These are phyloP conservation scores for Talaromyces pinophilus DNA, from an alignment of 2,329 filamentous ascomycete genomes.

Conservation along the genomic window DNA sequence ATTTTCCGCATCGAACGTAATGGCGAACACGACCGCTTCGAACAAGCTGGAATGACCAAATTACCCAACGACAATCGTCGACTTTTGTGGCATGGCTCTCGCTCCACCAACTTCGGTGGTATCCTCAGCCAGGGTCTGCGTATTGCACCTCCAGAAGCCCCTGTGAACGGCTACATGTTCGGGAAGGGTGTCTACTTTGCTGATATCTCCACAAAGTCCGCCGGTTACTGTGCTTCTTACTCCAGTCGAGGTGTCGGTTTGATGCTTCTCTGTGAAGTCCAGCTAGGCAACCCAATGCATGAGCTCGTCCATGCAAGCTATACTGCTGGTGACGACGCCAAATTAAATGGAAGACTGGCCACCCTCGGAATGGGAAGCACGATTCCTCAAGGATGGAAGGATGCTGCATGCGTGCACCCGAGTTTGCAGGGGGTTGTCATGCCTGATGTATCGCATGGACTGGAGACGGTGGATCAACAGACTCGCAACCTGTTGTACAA, in stretches of 20 bases:
- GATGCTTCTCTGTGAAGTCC: slow-evolving; percentile 79
- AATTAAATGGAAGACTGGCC: slow-evolving; percentile 60
- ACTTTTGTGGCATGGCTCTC: slow-evolving; percentile 84
- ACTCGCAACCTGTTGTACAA: slow-evolving; percentile 37
- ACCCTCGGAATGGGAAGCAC: slow-evolving; percentile 70
- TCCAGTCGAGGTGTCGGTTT: slow-evolving; percentile 70
- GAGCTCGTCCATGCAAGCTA: slow-evolving; percentile 61
- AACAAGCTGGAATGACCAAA: slow-evolving; percentile 54
- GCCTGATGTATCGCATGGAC: slow-evolving; percentile 34
- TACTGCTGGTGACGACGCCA: slow-evolving; percentile 64
- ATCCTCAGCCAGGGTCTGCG: slow-evolving; percentile 84
- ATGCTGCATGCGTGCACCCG: slow-evolving; percentile 66
- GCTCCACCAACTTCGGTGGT: slow-evolving; percentile 80
- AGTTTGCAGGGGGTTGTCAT: slow-evolving; percentile 69
- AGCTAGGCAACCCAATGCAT: slow-evolving; percentile 74
- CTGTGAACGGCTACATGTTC: slow-evolving; percentile 81
- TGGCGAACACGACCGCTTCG: slow-evolving; percentile 71
- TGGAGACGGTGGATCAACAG: neutral
- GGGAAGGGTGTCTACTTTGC: slow-evolving; percentile 88
- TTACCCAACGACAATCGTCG: slow-evolving; percentile 63
- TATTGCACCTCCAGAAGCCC: slow-evolving; percentile 79
- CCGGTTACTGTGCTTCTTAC: slow-evolving; percentile 68
- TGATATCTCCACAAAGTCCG: slow-evolving; percentile 81
- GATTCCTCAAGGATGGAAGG: slow-evolving; percentile 71
- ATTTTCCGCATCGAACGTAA: slow-evolving; percentile 81